A percentile compares a stretch with the other conserved stretches of the same genome.
These are phyloP conservation scores for Talaromyces verruculosus DNA, from an alignment of 2,329 filamentous ascomycete species.

Conservation along the genomic window DNA sequence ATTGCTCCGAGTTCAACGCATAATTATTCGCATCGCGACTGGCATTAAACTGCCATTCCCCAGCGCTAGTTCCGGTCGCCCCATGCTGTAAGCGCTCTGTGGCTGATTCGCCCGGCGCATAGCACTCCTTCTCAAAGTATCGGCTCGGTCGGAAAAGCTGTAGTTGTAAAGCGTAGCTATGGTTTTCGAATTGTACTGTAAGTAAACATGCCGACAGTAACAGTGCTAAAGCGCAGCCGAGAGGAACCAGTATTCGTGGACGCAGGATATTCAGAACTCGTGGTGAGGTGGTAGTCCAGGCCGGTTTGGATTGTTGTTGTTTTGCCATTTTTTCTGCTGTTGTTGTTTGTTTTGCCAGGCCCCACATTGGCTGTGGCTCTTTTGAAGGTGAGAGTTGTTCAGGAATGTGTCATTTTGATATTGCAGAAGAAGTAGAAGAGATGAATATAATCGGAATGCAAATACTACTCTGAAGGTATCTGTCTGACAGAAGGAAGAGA, in stretches of 20 bases:
- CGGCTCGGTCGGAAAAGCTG: slow-evolving; percentile 20
- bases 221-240: slow-evolving; percentile 12
- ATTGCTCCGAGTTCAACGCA: slow-evolving; percentile 38
- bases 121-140: slow-evolving; percentile 20
- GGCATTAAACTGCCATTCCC: slow-evolving; percentile 36
- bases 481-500: not conserved
- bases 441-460: not conserved
- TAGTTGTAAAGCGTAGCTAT: slow-evolving; percentile 18
- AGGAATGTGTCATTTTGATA: slow-evolving; percentile 6
- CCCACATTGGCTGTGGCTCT: slow-evolving; percentile 9
- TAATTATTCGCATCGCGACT: slow-evolving; percentile 39
- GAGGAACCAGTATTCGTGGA: slow-evolving; percentile 7
- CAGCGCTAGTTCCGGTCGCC: not conserved
- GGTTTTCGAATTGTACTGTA: slow-evolving; percentile 15
- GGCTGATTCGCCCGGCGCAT: slow-evolving; percentile 12
- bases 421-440: not conserved
- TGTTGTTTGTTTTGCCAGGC: slow-evolving; percentile 2
- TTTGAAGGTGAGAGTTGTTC: not conserved
- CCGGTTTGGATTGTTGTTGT: slow-evolving; percentile 15
- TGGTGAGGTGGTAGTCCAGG: slow-evolving; percentile 11
- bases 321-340: not conserved
- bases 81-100: slow-evolving; percentile 10
- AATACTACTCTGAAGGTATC: too few relatives aligned
- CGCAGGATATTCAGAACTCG: slow-evolving; percentile 13
- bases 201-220: slow-evolving; percentile 10